phyloP scores from a whole-genome alignment of 2,329 filamentous ascomycete species.

The Trichoderma sp. region DNA sequence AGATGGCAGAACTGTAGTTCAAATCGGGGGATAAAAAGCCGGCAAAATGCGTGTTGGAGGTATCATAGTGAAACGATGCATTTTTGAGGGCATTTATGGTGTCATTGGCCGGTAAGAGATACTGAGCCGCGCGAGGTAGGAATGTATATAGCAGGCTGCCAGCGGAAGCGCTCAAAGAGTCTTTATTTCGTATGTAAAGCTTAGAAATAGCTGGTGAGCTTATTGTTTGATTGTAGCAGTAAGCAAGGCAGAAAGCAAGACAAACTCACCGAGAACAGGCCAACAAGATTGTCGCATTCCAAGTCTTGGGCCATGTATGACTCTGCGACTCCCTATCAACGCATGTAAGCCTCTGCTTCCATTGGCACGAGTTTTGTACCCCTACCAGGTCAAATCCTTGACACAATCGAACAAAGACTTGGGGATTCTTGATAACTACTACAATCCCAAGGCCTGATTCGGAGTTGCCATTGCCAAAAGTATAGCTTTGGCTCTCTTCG shows the following conservation, averaged over 20 bases:
- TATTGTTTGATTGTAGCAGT: background rate
- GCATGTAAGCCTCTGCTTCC: background rate
- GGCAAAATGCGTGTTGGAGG: slow-evolving; percentile 25
- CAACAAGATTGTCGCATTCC: slow-evolving; percentile 23
- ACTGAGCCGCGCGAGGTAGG: slow-evolving; percentile 7
- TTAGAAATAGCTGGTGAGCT: background rate
- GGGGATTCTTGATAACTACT: slow-evolving; percentile 14
- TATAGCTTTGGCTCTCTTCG: background rate
- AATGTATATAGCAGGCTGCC: slow-evolving; percentile 13
- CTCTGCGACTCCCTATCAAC: slow-evolving; percentile 25
- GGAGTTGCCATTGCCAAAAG: background rate
- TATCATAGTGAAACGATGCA: slow-evolving; percentile 26
- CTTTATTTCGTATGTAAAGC: slow-evolving; percentile 22
- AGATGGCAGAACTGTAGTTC: slow-evolving; percentile 27
- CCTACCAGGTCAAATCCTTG: slow-evolving; percentile 25
- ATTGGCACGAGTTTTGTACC: background rate
- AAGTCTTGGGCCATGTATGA: slow-evolving; percentile 27
- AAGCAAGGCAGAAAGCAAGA: background rate
- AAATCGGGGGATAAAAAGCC: slow-evolving; percentile 26
- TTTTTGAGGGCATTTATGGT: slow-evolving; percentile 14
- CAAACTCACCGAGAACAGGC: slow-evolving; percentile 22
- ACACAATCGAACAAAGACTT: slow-evolving; percentile 24
- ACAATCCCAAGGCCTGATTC: background rate
- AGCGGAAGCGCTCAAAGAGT: slow-evolving; percentile 7
- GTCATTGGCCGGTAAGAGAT: slow-evolving; percentile 12